Evolutionary conservation across 257 asterid genomes (phyloP).

Genomic region (Solanum chaucha): DNA sequence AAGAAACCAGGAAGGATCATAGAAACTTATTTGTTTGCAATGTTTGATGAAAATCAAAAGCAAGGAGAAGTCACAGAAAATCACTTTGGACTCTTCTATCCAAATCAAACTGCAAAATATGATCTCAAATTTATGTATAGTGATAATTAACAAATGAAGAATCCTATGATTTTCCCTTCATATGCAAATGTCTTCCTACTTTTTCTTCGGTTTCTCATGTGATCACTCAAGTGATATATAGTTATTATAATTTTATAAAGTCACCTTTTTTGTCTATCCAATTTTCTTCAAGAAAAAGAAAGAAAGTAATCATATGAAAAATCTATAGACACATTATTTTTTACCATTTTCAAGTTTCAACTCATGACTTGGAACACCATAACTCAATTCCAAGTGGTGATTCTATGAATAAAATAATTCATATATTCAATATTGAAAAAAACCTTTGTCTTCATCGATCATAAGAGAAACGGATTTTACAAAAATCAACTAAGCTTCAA

Average conservation of each 20-base stretch:
- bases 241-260: not conserved
- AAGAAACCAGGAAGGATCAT: constrained; percentile 1
- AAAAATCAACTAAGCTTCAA: not conserved
- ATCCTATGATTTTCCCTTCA: too few relatives aligned
- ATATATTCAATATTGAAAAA: too few relatives aligned
- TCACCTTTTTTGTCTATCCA: not conserved
- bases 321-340: too few relatives aligned
- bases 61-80: not conserved
- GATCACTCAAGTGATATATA: too few relatives aligned
- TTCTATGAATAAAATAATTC: too few relatives aligned
- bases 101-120: not conserved
- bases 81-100: not conserved
- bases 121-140: not conserved
- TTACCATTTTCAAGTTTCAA: too few relatives aligned
- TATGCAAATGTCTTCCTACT: not conserved
- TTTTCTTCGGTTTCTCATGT: not conserved
- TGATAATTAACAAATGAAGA: not conserved
- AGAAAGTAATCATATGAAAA: too few relatives aligned
- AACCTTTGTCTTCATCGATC: too few relatives aligned
- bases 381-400: too few relatives aligned
- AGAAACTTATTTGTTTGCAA: constrained; percentile 11
- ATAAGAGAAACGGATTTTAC: too few relatives aligned
- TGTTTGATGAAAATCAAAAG: constrained; percentile 18
- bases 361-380: too few relatives aligned
- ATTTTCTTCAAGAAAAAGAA: too few relatives aligned